Evolutionary conservation across 2,329 filamentous ascomycete species (phyloP).

Genomic region (Diaporthe aspalathi): DNA sequence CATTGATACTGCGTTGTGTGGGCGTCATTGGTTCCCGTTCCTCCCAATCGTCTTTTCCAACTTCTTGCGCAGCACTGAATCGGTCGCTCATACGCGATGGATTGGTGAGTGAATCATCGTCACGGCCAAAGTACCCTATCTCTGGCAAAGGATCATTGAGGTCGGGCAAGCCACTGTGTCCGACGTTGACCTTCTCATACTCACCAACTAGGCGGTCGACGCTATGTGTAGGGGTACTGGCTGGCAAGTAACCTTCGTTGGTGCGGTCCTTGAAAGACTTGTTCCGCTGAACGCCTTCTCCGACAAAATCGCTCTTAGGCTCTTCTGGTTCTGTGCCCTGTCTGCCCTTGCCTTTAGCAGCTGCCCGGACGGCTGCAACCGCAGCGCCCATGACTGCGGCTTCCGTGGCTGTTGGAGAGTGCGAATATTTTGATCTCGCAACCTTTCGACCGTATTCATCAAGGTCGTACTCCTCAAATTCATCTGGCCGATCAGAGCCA

Average conservation of each 20-base stretch:
- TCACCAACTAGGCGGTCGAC: conserved; percentile 67
- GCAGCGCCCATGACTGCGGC: conserved; percentile 68
- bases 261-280: conserved; percentile 76
- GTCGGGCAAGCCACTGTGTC: conserved; percentile 76
- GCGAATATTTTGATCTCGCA: conserved; percentile 55
- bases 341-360: conserved; percentile 57
- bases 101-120: conserved; percentile 82
- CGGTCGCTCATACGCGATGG: conserved; percentile 85
- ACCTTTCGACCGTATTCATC: conserved; percentile 70
- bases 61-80: conserved; percentile 62
- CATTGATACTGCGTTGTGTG: conserved; percentile 51
- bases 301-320: conserved; percentile 54
- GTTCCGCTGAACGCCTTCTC: conserved; percentile 67
- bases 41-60: conserved; percentile 43
- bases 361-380: conserved; percentile 61
- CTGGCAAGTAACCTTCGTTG: conserved; percentile 65
- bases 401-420: conserved; percentile 68
- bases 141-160: conserved; percentile 79
- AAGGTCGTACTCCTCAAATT: conserved; percentile 63
- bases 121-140: conserved; percentile 71
- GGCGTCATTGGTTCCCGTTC: conserved; percentile 43
- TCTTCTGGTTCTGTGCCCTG: conserved; percentile 50
- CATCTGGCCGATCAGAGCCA: conserved; percentile 51
- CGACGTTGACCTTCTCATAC: conserved; percentile 66
- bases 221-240: conserved; percentile 68